These are phyloP conservation scores for Pinus taeda DNA, from an alignment of 75 land plant species.

Conservation along the genomic window DNA sequence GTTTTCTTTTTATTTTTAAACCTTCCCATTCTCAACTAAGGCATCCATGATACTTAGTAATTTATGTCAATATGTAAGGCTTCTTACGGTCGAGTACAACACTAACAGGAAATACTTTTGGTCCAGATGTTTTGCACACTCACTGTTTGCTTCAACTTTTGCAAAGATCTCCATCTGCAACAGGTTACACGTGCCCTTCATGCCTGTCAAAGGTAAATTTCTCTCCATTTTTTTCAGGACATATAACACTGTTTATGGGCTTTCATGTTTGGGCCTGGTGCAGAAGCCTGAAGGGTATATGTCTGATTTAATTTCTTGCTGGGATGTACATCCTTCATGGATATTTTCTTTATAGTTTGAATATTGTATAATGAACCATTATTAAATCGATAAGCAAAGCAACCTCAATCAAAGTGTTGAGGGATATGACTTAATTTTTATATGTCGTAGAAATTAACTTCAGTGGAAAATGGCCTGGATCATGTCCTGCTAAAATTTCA, in stretches of 20 bases:
- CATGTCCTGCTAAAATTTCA: background rate
- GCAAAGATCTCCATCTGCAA: slow-evolving; percentile 26
- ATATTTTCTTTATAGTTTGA: background rate
- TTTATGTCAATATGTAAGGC: background rate
- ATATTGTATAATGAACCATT: background rate
- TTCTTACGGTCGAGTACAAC: background rate
- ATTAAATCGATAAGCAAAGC: background rate
- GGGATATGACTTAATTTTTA: background rate
- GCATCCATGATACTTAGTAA: background rate
- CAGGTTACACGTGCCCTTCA: slow-evolving; percentile 31
- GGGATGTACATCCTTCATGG: background rate
- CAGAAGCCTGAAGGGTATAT: background rate
- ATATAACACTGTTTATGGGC: background rate
- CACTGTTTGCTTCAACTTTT: slow-evolving; percentile 27
- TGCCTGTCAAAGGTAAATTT: slow-evolving; percentile 23
- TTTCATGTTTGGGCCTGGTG: background rate
- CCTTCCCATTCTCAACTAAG: background rate
- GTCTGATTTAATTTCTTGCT: background rate
- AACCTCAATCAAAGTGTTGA: background rate
- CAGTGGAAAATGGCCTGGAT: background rate
- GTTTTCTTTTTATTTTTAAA: background rate
- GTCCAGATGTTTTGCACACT: slow-evolving; percentile 28
- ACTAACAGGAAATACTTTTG: background rate
- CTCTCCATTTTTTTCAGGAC: background rate
- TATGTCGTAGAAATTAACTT: background rate